These are phyloP conservation scores for Mucor racemosus DNA, from an alignment of 371 early-diverging fungal genomes.

Conservation along the genomic window DNA sequence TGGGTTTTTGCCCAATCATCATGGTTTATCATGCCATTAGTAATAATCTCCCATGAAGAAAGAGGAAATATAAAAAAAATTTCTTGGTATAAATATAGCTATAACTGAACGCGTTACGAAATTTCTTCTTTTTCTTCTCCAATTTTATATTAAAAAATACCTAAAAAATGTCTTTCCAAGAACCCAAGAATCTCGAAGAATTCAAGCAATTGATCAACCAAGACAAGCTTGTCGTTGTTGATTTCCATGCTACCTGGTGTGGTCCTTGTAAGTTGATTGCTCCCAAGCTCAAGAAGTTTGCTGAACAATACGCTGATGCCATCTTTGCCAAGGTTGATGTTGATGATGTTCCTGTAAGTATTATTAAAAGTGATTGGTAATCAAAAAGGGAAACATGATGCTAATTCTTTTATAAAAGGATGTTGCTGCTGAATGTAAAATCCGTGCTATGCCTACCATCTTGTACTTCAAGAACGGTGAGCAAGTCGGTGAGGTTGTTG, in stretches of 20 bases:
- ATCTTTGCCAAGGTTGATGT: slow-evolving; percentile 87
- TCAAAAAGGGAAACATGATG: background rate
- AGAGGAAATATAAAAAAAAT: slow-evolving; percentile 13
- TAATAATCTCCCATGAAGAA: slow-evolving; percentile 13
- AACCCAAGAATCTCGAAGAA: slow-evolving; percentile 37
- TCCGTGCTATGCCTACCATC: slow-evolving; percentile 95
- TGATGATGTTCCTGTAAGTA: slow-evolving; percentile 65
- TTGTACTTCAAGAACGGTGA: slow-evolving; percentile 75
- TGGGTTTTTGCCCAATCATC: background rate
- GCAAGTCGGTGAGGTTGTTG: slow-evolving; percentile 75
- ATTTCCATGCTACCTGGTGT: slow-evolving; percentile 76
- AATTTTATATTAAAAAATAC: slow-evolving; percentile 6
- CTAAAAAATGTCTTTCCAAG: slow-evolving; percentile 18
- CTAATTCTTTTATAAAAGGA: slow-evolving; percentile 44
- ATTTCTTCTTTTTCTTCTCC: slow-evolving; percentile 12
- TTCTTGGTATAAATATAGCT: slow-evolving; percentile 18
- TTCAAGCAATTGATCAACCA: slow-evolving; percentile 36
- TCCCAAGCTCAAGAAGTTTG: slow-evolving; percentile 70
- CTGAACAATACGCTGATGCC: slow-evolving; percentile 57
- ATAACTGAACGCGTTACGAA: background rate
- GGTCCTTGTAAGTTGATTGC: slow-evolving; percentile 91
- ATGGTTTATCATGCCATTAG: slow-evolving; percentile 7
- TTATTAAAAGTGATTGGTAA: no score
- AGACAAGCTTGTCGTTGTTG: slow-evolving; percentile 57
- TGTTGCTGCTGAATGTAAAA: slow-evolving; percentile 65